Conservation (phyloP, 306 rosid genomes). For the Myrica gale region DNA sequence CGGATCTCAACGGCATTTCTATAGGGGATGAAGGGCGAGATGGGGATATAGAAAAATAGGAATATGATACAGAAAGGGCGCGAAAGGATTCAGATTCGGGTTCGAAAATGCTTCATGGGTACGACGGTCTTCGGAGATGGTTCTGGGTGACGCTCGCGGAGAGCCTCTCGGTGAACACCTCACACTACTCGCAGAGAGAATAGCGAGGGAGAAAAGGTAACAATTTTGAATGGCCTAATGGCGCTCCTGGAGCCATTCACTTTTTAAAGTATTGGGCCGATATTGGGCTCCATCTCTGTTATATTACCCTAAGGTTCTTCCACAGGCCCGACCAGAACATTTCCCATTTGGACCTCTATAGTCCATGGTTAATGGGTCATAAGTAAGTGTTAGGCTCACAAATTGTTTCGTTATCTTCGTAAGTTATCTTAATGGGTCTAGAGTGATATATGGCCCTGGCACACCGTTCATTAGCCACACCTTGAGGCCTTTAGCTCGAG, state of each 20-base stretch:
- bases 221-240: constrained; percentile 30
- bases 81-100: not conserved
- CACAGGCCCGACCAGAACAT: not conserved
- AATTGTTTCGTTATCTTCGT: too few species aligned
- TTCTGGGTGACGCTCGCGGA: not conserved
- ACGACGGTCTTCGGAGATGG: not conserved
- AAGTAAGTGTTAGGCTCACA: not conserved
- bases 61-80: not conserved
- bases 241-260: constrained; percentile 19
- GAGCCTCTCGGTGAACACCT: not conserved
- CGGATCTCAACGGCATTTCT: constrained; percentile 61
- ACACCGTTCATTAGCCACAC: too few species aligned
- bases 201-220: constrained; percentile 6
- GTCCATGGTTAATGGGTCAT: too few species aligned
- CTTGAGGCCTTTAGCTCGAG: too few species aligned
- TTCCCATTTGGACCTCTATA: not conserved
- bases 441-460: too few species aligned
- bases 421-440: too few species aligned
- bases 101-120: not conserved
- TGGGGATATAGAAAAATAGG: not conserved
- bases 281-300: not conserved
- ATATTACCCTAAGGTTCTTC: not conserved
- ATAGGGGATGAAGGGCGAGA: not conserved
- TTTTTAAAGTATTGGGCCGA: not conserved
- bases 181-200: not conserved